Conservation (phyloP, 352 stramenopile species). For the Globisporangium iwayamae region DNA sequence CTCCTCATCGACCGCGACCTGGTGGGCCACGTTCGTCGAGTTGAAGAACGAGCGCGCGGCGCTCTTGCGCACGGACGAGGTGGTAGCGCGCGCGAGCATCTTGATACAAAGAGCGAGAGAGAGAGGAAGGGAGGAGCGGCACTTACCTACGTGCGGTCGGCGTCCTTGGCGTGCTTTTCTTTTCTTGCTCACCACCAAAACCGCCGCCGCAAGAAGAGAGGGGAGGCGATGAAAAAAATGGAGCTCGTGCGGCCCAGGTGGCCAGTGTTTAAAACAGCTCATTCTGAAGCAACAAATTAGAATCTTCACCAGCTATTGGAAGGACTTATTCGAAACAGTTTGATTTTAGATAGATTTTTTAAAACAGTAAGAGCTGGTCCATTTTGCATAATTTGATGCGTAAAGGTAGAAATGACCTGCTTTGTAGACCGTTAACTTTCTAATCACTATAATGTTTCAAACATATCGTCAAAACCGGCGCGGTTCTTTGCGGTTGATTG, state of each 20-base stretch:
- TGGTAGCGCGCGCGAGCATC: slow-evolving; percentile 34
- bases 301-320: not conserved
- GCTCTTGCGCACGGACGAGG: slow-evolving; percentile 24
- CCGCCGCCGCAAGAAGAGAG: not conserved
- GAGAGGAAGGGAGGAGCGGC: not conserved
- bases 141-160: not conserved
- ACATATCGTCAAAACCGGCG: not conserved
- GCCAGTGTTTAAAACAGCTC: not conserved
- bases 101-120: not conserved
- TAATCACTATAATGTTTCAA: not conserved
- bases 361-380: not conserved
- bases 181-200: slow-evolving; percentile 40
- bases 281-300: not conserved
- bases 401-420: not conserved
- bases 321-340: not conserved
- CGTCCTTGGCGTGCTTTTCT: slow-evolving; percentile 18
- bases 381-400: not conserved
- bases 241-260: not conserved
- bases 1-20: slow-evolving; percentile 56
- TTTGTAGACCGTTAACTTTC: not conserved
- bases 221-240: not conserved
- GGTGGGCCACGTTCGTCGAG: slow-evolving; percentile 52
- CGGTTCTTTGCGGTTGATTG: not conserved
- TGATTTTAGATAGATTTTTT: not conserved
- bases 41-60: slow-evolving; percentile 58